phyloP scores from a whole-genome alignment of 2,329 filamentous ascomycete genomes.

The Ophiocordyceps camponoti-saundersi region DNA sequence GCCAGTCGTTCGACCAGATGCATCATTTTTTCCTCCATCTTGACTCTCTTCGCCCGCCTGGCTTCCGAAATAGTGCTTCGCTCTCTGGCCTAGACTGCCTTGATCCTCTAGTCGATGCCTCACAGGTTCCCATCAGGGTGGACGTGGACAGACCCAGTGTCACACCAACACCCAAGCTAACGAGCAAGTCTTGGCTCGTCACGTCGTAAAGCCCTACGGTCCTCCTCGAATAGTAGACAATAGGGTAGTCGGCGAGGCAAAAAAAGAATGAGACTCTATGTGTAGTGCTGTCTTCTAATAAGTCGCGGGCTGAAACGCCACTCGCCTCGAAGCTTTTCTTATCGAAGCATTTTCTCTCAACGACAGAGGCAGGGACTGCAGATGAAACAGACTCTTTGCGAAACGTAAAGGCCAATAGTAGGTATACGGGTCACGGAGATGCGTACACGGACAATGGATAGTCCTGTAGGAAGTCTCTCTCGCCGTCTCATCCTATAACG shows the following conservation, averaged over 20 bases:
- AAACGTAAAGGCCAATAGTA: neutral
- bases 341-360: neutral
- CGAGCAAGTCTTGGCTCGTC: neutral
- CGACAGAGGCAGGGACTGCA: neutral
- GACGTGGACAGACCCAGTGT: neutral
- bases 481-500: neutral
- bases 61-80: neutral
- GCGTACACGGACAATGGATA: neutral
- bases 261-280: neutral
- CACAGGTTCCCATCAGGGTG: neutral
- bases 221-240: neutral
- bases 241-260: neutral
- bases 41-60: neutral
- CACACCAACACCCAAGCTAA: neutral
- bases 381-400: neutral
- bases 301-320: neutral
- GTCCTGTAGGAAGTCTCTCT: neutral
- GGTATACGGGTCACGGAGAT: neutral
- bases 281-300: neutral
- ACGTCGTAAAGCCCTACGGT: neutral
- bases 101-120: too few species aligned
- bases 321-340: neutral
- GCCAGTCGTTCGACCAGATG: neutral
- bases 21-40: neutral
- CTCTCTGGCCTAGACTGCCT: too few species aligned